Evolutionary conservation across 73 alveolate species (phyloP).

Genomic region (Tetrahymena malaccensis): DNA sequence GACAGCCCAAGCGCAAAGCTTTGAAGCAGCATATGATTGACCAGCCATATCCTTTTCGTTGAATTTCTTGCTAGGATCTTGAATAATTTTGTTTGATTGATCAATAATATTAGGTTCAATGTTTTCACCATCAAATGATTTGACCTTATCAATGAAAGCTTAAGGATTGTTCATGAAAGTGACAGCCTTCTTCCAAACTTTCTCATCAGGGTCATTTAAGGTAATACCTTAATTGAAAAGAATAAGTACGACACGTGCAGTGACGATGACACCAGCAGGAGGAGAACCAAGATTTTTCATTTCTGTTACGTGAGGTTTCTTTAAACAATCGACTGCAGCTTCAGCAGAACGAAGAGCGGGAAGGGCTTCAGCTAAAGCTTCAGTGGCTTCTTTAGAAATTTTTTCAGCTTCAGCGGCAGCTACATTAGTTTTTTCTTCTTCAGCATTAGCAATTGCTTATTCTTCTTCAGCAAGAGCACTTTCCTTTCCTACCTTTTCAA

Average conservation of each 20-base stretch:
- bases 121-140: slow-evolving; percentile 74
- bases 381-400: slow-evolving; percentile 81
- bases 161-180: slow-evolving; percentile 91
- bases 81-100: slow-evolving; percentile 50
- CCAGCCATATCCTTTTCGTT: slow-evolving; percentile 56
- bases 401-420: slow-evolving; percentile 90
- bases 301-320: slow-evolving; percentile 80
- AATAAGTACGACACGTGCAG: slow-evolving; percentile 76
- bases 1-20: slow-evolving; percentile 79
- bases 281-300: slow-evolving; percentile 91
- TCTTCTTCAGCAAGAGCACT: slow-evolving; percentile 97
- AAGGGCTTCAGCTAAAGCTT: slow-evolving; percentile 69
- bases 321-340: slow-evolving; percentile 89
- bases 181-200: slow-evolving; percentile 88
- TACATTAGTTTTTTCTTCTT: slow-evolving; percentile 87
- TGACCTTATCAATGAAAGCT: slow-evolving; percentile 81
- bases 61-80: slow-evolving; percentile 44
- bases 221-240: slow-evolving; percentile 69
- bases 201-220: slow-evolving; percentile 55
- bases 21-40: slow-evolving; percentile 79
- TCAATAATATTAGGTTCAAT: slow-evolving; percentile 79
- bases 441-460: slow-evolving; percentile 84
- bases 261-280: slow-evolving; percentile 59
- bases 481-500: slow-evolving; percentile 96
- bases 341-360: slow-evolving; percentile 95